These are phyloP conservation scores for Cadophora sp. DNA, from an alignment of 2,329 filamentous ascomycete genomes.

Conservation along the genomic window DNA sequence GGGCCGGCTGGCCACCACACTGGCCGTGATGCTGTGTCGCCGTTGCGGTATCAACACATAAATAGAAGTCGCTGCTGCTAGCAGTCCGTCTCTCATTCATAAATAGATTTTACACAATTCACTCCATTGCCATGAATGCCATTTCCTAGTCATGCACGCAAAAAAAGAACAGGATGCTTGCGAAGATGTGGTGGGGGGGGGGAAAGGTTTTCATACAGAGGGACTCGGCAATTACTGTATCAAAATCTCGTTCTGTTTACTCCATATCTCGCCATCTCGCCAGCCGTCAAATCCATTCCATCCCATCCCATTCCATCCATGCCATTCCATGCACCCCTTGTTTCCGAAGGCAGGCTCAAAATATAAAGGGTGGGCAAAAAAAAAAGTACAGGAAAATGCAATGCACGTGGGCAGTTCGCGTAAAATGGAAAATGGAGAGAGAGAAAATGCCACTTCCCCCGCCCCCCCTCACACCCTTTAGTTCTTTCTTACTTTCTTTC, in stretches of 20 bases:
- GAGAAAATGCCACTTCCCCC: neutral
- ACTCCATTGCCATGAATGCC: neutral
- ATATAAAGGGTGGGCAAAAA: neutral
- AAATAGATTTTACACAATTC: neutral
- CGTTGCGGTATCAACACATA: neutral
- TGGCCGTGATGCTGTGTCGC: neutral
- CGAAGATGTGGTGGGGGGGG: neutral
- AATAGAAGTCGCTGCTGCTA: constrained; percentile 1
- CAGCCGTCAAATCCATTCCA: constrained; percentile 7
- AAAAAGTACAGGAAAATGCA: constrained; percentile 9
- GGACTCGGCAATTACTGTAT: constrained; percentile 4
- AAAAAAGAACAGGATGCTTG: neutral
- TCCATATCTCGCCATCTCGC: constrained; percentile 8
- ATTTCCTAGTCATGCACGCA: neutral
- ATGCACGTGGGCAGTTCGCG: too few species aligned
- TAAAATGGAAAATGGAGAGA: neutral
- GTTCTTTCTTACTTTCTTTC: neutral
- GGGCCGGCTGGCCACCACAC: neutral
- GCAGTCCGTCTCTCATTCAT: neutral
- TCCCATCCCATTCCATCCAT: neutral
- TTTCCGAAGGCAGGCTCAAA: neutral
- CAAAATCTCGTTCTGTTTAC: constrained; percentile 18
- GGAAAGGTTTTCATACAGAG: constrained; percentile 2
- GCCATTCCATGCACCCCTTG: neutral
- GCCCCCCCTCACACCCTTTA: neutral